Percentiles rank a stretch among this genome's conserved stretches.
Conservation (phyloP, 306 rosid species). For the Boehmeria nivea region DNA sequence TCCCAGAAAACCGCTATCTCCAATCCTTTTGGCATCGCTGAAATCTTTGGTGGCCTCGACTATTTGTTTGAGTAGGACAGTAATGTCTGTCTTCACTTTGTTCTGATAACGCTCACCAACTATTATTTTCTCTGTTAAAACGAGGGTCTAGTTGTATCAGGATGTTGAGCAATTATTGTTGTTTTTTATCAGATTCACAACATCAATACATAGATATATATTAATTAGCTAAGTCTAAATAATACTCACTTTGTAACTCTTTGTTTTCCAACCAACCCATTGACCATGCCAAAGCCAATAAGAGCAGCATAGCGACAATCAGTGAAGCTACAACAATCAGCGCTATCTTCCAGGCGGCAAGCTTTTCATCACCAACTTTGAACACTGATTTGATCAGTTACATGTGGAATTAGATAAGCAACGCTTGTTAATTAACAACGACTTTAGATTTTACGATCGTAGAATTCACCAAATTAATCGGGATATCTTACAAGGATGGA, state of each 20-base stretch:
- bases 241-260: conserved; percentile 4
- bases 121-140: conserved; percentile 1
- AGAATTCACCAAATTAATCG: too few species aligned
- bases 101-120: background rate
- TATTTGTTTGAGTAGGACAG: background rate
- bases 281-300: conserved; percentile 1
- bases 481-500: conserved; percentile 12
- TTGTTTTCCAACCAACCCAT: background rate
- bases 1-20: conserved; percentile 1
- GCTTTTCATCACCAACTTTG: background rate
- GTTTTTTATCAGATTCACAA: background rate
- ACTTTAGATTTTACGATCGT: too few species aligned
- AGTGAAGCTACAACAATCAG: background rate
- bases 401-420: too few species aligned
- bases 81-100: background rate
- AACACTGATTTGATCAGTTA: conserved; percentile 1
- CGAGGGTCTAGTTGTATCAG: too few species aligned
- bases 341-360: background rate
- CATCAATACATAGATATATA: background rate
- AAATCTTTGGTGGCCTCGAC: background rate
- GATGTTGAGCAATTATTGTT: background rate
- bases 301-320: background rate
- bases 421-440: too few species aligned
- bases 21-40: background rate
- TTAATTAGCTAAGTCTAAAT: background rate